Conservation (phyloP, 805 yeast species). For the Candida sonorensis region DNA sequence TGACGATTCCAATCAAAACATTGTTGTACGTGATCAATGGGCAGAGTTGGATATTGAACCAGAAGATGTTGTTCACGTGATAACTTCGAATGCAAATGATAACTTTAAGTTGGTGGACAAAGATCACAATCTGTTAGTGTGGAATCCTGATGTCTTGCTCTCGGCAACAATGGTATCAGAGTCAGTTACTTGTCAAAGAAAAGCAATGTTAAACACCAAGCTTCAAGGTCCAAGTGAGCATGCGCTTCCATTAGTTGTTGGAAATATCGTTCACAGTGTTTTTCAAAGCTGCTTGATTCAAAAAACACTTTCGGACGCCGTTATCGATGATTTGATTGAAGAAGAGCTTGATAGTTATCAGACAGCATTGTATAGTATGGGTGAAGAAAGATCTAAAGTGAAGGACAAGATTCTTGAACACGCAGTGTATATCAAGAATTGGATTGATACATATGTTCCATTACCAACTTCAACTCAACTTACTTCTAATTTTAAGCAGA, state of each 20-base stretch:
- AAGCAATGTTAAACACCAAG: conserved; percentile 53
- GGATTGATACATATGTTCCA: conserved; percentile 42
- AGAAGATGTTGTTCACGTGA: conserved; percentile 57
- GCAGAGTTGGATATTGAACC: conserved; percentile 38
- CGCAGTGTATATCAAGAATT: conserved; percentile 42
- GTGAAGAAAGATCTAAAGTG: conserved; percentile 40
- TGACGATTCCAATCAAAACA: conserved; percentile 26
- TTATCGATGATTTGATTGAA: conserved; percentile 30
- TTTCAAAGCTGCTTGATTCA: conserved; percentile 52
- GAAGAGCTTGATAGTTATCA: conserved; percentile 18
- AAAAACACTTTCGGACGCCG: conserved; percentile 30
- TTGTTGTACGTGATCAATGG: conserved; percentile 61
- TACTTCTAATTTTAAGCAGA: conserved; percentile 6
- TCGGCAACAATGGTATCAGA: conserved; percentile 81
- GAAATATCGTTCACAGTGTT: conserved; percentile 73
- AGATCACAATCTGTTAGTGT: conserved; percentile 54
- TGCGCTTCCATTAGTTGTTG: conserved; percentile 64
- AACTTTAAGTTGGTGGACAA: conserved; percentile 44
- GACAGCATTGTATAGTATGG: conserved; percentile 47
- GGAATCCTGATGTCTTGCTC: conserved; percentile 78
- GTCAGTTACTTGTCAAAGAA: conserved; percentile 65
- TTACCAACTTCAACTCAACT: conserved; percentile 1
- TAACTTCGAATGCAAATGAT: conserved; percentile 30
- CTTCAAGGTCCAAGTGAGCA: conserved; percentile 59
- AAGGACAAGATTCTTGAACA: conserved; percentile 39